Conservation (phyloP, 2,329 filamentous ascomycete genomes). For the Canariomyces notabilis region DNA sequence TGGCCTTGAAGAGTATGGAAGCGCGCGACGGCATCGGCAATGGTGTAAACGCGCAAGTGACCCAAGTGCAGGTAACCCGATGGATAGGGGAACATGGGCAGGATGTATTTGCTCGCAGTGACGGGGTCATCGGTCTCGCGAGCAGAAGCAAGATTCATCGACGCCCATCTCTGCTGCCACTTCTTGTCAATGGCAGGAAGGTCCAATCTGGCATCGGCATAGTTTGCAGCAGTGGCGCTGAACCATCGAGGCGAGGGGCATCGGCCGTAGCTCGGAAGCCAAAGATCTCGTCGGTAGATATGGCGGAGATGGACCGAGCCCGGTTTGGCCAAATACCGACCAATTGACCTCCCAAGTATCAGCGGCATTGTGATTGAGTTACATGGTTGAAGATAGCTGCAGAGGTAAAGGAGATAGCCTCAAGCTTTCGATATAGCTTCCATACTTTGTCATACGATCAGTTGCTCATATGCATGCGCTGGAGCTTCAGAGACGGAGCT, state of each 20-base stretch:
- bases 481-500: not conserved
- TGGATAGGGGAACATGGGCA: conserved; percentile 92
- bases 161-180: conserved; percentile 47
- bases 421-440: not conserved
- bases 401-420: not conserved
- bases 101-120: conserved; percentile 56
- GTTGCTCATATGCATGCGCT: no score
- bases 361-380: conserved; percentile 27
- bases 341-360: conserved; percentile 27
- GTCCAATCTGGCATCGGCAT: conserved; percentile 39
- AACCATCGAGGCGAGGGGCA: conserved; percentile 10
- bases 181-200: conserved; percentile 45
- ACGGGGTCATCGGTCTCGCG: conserved; percentile 11
- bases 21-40: conserved; percentile 78
- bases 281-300: no score
- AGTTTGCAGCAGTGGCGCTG: conserved; percentile 22
- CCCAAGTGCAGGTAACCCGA: conserved; percentile 83
- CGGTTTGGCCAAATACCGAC: conserved; percentile 23
- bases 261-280: conserved; percentile 4
- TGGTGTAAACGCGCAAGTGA: conserved; percentile 83
- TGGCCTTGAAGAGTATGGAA: conserved; percentile 70
- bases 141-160: conserved; percentile 1
- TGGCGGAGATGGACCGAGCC: conserved; percentile 11
- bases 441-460: conserved; percentile 2
- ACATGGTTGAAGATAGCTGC: conserved; percentile 18